phyloP scores from a whole-genome alignment of 2,329 filamentous ascomycete species.

The Trichoderma harzianum region DNA sequence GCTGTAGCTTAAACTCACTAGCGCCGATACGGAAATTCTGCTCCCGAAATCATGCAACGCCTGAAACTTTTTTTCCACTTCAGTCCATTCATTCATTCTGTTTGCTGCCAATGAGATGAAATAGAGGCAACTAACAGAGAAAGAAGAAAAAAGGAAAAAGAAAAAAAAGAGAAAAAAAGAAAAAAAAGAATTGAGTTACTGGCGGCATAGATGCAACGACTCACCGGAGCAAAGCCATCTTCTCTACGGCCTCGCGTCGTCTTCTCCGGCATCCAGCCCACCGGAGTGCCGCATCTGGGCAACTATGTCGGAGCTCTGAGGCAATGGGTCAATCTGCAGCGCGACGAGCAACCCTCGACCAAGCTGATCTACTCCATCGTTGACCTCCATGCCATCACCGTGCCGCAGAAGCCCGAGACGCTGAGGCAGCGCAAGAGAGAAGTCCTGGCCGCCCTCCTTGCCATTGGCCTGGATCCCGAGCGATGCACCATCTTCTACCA shows the following conservation, averaged over 20 bases:
- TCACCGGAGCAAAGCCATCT: not conserved
- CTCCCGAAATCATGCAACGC: not conserved
- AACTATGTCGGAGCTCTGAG: conserved; percentile 91
- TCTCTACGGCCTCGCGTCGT: conserved; percentile 47
- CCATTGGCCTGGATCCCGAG: conserved; percentile 78
- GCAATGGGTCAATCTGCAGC: conserved; percentile 80
- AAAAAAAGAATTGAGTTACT: too few species aligned
- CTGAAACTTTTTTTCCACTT: not conserved
- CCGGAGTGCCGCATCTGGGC: conserved; percentile 86
- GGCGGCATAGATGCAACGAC: not conserved
- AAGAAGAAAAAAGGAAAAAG: not conserved
- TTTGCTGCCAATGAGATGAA: not conserved
- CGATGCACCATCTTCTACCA: conserved; percentile 79
- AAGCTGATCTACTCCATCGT: conserved; percentile 82
- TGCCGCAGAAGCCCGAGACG: conserved; percentile 60
- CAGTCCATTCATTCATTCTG: not conserved
- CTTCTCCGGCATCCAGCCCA: conserved; percentile 97
- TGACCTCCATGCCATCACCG: conserved; percentile 89
- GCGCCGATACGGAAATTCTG: not conserved
- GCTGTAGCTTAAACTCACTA: conserved; percentile 4
- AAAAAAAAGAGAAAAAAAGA: not conserved
- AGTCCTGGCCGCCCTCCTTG: conserved; percentile 74
- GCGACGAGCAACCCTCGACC: conserved; percentile 51
- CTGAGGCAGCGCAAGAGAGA: conserved; percentile 67
- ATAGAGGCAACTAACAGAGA: not conserved